Evolutionary conservation across 495 filamentous ascomycete species (phyloP).

Genomic region (Friedmanniomyces simplex): DNA sequence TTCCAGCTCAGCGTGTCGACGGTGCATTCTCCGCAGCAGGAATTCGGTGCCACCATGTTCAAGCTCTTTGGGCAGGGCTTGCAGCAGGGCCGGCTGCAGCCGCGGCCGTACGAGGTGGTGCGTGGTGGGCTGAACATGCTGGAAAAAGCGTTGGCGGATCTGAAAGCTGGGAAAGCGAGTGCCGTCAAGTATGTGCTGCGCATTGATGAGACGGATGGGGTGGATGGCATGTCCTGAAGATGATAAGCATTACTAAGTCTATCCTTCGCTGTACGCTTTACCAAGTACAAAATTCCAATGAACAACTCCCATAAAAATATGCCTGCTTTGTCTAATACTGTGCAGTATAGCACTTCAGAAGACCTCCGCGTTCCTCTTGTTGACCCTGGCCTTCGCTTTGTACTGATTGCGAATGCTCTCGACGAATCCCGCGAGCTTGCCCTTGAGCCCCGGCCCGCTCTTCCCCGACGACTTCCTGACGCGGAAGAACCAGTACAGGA

Average conservation of each 20-base stretch:
- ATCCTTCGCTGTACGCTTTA: too few species aligned
- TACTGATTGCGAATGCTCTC: background rate
- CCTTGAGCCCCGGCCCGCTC: background rate
- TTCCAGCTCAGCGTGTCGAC: background rate
- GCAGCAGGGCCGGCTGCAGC: slow-evolving; percentile 46
- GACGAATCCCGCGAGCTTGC: background rate
- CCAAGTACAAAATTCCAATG: too few species aligned
- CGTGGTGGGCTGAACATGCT: slow-evolving; percentile 47
- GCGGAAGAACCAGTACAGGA: slow-evolving; percentile 68
- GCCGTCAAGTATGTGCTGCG: slow-evolving; percentile 15
- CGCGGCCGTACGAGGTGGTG: slow-evolving; percentile 48
- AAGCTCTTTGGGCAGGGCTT: slow-evolving; percentile 28
- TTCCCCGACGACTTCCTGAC: slow-evolving; percentile 32
- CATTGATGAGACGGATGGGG: slow-evolving; percentile 23
- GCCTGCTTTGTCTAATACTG: too few species aligned
- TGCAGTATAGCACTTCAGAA: background rate
- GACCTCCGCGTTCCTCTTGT: background rate
- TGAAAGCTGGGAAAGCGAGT: slow-evolving; percentile 15
- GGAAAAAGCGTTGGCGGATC: slow-evolving; percentile 41
- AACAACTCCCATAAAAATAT: too few species aligned
- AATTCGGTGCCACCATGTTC: slow-evolving; percentile 24
- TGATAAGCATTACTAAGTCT: background rate
- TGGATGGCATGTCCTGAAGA: background rate
- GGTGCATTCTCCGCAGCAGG: background rate
- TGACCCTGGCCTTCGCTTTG: background rate